phyloP scores from a whole-genome alignment of 805 yeast species.

The Candida hungchunana region DNA sequence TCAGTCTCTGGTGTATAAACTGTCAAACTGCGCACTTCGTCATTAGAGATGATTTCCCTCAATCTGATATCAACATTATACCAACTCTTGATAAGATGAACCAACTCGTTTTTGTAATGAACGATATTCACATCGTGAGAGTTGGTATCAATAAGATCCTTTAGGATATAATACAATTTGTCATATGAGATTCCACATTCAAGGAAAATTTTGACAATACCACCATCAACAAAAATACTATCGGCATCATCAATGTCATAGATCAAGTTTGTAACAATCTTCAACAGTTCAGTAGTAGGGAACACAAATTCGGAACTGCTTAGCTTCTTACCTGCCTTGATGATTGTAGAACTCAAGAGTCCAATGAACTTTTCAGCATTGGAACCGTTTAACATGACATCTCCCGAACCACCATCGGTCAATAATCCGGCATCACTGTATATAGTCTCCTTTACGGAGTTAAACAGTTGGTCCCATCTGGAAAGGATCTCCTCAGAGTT shows the following conservation, averaged over 20 bases:
- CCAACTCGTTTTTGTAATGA: slow-evolving; percentile 53
- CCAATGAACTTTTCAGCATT: slow-evolving; percentile 17
- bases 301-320: slow-evolving; percentile 71
- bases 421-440: slow-evolving; percentile 3
- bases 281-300: slow-evolving; percentile 69
- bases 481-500: slow-evolving; percentile 76
- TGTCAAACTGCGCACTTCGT: slow-evolving; percentile 31
- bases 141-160: slow-evolving; percentile 56
- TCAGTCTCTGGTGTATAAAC: slow-evolving; percentile 50
- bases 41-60: slow-evolving; percentile 40
- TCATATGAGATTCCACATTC: slow-evolving; percentile 62
- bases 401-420: not conserved
- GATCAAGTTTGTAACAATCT: slow-evolving; percentile 52
- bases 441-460: slow-evolving; percentile 22
- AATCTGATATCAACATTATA: slow-evolving; percentile 58
- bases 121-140: slow-evolving; percentile 50
- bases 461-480: slow-evolving; percentile 75
- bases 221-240: slow-evolving; percentile 35
- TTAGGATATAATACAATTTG: slow-evolving; percentile 60
- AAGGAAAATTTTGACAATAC: slow-evolving; percentile 56
- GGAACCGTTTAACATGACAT: slow-evolving; percentile 5
- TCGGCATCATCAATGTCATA: slow-evolving; percentile 39
- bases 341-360: slow-evolving; percentile 23
- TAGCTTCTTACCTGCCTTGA: slow-evolving; percentile 57
- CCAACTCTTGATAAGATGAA: slow-evolving; percentile 63